phyloP scores from a whole-genome alignment of 805 yeast genomes.

The Ogataea pini region DNA sequence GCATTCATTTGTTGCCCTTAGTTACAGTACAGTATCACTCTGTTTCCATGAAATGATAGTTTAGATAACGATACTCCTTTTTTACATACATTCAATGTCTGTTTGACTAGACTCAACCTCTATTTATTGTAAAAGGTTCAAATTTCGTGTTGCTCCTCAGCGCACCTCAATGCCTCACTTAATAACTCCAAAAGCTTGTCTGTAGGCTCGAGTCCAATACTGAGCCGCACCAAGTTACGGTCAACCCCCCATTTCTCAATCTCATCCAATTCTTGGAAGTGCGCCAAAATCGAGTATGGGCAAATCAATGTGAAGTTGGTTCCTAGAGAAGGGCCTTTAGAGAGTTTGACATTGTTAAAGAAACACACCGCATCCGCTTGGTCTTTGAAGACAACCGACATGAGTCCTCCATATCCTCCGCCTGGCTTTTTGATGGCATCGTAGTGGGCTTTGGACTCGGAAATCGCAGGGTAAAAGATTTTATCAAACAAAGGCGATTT shows the following conservation, averaged over 20 bases:
- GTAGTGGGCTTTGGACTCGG: conserved; percentile 59
- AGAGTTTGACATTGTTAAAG: conserved; percentile 65
- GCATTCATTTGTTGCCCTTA: neutral
- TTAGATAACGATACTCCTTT: conserved; percentile 10
- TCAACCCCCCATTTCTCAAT: conserved; percentile 84
- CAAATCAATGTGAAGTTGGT: conserved; percentile 88
- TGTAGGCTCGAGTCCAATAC: conserved; percentile 81
- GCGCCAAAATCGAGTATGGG: conserved; percentile 87
- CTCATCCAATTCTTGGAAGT: conserved; percentile 77
- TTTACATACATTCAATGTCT: conserved; percentile 10
- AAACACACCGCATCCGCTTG: conserved; percentile 68
- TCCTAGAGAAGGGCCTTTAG: conserved; percentile 91
- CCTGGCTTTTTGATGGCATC: conserved; percentile 64
- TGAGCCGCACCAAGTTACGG: conserved; percentile 70
- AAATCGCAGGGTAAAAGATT: conserved; percentile 70
- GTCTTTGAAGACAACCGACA: conserved; percentile 69
- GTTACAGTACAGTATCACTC: conserved; percentile 9
- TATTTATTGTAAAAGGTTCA: conserved; percentile 6
- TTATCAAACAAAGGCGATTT: conserved; percentile 55
- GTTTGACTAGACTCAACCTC: conserved; percentile 8
- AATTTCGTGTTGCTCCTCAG: conserved; percentile 39
- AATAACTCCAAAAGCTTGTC: conserved; percentile 54
- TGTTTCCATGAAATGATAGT: conserved; percentile 4
- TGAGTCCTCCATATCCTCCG: conserved; percentile 89
- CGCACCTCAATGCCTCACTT: conserved; percentile 50